phyloP scores from a whole-genome alignment of 176 grass and related monocot genomes.

The Leersia perrieri region DNA sequence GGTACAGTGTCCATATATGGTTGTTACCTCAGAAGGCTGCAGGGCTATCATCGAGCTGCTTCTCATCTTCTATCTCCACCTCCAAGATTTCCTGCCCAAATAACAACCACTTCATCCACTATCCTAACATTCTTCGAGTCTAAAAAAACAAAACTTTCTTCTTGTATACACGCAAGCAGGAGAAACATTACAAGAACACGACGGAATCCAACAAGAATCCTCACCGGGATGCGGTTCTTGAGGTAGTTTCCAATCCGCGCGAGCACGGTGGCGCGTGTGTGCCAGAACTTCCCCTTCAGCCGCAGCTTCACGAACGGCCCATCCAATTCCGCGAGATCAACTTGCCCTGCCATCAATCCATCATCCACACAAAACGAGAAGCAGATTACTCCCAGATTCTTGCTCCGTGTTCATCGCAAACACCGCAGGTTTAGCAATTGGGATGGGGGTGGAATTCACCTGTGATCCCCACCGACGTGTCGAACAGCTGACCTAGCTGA shows the following conservation, averaged over 20 bases:
- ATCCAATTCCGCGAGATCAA: slow-evolving; percentile 86
- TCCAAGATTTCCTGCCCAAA: slow-evolving; percentile 78
- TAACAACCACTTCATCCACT: neutral
- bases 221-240: slow-evolving; percentile 91
- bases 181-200: neutral
- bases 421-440: neutral
- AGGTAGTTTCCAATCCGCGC: slow-evolving; percentile 83
- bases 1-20: neutral
- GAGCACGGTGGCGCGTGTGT: slow-evolving; percentile 65
- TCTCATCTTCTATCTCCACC: slow-evolving; percentile 93
- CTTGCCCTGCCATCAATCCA: slow-evolving; percentile 49
- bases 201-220: neutral
- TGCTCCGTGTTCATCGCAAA: neutral
- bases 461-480: slow-evolving; percentile 81
- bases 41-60: slow-evolving; percentile 79
- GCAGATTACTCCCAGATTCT: neutral
- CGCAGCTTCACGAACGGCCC: slow-evolving; percentile 90
- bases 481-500: slow-evolving; percentile 93
- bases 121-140: neutral
- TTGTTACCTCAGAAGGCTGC: slow-evolving; percentile 63
- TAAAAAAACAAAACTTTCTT: neutral
- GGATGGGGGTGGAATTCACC: slow-evolving; percentile 30
- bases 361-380: neutral
- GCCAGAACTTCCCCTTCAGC: slow-evolving; percentile 83
- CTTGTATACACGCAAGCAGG: neutral